Evolutionary conservation across 495 filamentous ascomycete species (phyloP).

Genomic region (Hypoxylon fuscum): DNA sequence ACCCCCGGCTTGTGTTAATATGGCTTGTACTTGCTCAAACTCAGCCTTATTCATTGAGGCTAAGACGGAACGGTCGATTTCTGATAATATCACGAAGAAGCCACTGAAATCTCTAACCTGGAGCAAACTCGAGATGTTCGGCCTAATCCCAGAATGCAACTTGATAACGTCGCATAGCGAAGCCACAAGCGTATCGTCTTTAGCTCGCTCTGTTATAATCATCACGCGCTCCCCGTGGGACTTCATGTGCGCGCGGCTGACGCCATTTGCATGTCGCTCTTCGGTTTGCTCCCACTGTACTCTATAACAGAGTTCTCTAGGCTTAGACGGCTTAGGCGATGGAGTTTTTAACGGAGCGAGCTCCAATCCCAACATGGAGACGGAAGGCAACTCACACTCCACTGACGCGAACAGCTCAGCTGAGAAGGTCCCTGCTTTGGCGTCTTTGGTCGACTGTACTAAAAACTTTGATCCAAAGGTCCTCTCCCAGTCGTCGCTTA

Average conservation of each 20-base stretch:
- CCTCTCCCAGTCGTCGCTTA: slow-evolving; percentile 41
- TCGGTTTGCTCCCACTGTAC: slow-evolving; percentile 53
- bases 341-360: slow-evolving; percentile 28
- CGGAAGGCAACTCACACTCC: slow-evolving; percentile 35
- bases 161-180: slow-evolving; percentile 46
- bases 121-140: slow-evolving; percentile 41
- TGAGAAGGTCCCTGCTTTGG: slow-evolving; percentile 37
- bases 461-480: slow-evolving; percentile 41
- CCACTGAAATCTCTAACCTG: slow-evolving; percentile 35
- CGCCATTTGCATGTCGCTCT: slow-evolving; percentile 23
- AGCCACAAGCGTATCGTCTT: slow-evolving; percentile 49
- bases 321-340: neutral
- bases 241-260: slow-evolving; percentile 24
- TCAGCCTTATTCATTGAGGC: slow-evolving; percentile 34
- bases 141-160: slow-evolving; percentile 39
- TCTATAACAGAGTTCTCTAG: slow-evolving; percentile 53
- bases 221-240: slow-evolving; percentile 42
- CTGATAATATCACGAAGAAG: slow-evolving; percentile 46
- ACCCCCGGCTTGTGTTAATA: slow-evolving; percentile 48
- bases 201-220: slow-evolving; percentile 47
- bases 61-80: slow-evolving; percentile 42
- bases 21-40: slow-evolving; percentile 48
- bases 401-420: slow-evolving; percentile 45
- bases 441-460: slow-evolving; percentile 41
- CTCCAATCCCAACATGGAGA: slow-evolving; percentile 47